Conservation (phyloP, 371 early-diverging fungal genomes). For the Syncephalastrum contaminatum region DNA sequence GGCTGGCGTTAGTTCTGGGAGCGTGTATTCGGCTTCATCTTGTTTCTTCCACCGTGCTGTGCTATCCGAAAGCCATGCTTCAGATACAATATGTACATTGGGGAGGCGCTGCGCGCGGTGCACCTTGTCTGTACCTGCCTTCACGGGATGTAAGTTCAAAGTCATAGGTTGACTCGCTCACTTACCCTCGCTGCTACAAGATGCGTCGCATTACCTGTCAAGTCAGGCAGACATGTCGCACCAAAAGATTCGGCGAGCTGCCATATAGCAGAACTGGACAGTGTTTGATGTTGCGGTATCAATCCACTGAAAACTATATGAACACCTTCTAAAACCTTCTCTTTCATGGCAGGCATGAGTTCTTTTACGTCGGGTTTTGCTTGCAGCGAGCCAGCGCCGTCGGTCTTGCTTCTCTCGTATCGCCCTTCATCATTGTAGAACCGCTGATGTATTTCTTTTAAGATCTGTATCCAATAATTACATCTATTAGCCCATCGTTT, state of each 20-base stretch:
- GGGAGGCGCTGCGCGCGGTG: conserved; percentile 47
- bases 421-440: conserved; percentile 42
- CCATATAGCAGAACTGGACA: conserved; percentile 67
- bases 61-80: conserved; percentile 65
- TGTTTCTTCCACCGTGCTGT: conserved; percentile 57
- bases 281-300: conserved; percentile 50
- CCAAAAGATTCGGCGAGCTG: conserved; percentile 70
- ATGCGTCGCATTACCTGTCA: conserved; percentile 69
- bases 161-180: background rate
- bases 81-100: conserved; percentile 49
- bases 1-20: conserved; percentile 23
- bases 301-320: conserved; percentile 58
- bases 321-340: conserved; percentile 42
- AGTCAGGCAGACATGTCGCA: conserved; percentile 58
- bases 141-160: background rate
- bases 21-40: conserved; percentile 52
- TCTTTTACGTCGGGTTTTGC: conserved; percentile 48
- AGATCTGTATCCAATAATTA: conserved; percentile 30
- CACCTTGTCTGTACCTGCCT: conserved; percentile 60
- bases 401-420: conserved; percentile 5
- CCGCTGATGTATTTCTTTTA: conserved; percentile 49
- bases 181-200: conserved; percentile 70
- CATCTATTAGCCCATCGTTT: background rate
- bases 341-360: conserved; percentile 53
- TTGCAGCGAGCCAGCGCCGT: conserved; percentile 16